Evolutionary conservation across 352 stramenopile genomes (phyloP).

Genomic region (Stramenopiles sp.): DNA sequence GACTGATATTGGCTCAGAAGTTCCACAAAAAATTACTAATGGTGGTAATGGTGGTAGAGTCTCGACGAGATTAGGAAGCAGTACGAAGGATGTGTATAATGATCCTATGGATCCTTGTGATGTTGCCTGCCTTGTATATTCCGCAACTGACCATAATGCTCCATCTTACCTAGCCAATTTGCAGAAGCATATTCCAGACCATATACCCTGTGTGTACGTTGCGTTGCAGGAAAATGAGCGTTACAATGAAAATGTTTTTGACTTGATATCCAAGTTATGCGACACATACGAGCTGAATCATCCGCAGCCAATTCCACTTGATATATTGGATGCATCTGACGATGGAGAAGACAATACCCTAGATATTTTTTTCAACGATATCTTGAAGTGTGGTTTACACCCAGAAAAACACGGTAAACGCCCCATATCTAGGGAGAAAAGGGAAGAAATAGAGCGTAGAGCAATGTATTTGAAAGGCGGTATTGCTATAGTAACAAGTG

Average conservation of each 20-base stretch:
- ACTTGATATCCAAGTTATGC: neutral
- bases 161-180: conserved; percentile 16
- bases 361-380: neutral
- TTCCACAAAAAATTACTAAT: conserved; percentile 19
- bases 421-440: neutral
- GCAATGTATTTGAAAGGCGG: too few relatives aligned
- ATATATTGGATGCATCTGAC: too few relatives aligned
- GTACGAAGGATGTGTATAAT: too few relatives aligned
- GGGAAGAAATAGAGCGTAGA: neutral
- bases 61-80: too few relatives aligned
- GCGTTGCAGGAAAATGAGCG: neutral
- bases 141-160: conserved; percentile 16
- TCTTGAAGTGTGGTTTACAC: neutral
- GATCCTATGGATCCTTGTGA: neutral
- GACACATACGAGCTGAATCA: neutral
- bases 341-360: neutral
- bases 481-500: too few relatives aligned
- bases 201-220: conserved; percentile 17
- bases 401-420: neutral
- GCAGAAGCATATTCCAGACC: conserved; percentile 13
- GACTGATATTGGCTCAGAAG: neutral
- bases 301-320: neutral
- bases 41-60: too few relatives aligned
- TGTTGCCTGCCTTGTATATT: conserved; percentile 18
- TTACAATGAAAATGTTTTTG: neutral